Evolutionary conservation across 2,329 filamentous ascomycete species (phyloP), one percentile per base, ranked within the genome.

Genomic region (Seiridium unicorne): DNA sequence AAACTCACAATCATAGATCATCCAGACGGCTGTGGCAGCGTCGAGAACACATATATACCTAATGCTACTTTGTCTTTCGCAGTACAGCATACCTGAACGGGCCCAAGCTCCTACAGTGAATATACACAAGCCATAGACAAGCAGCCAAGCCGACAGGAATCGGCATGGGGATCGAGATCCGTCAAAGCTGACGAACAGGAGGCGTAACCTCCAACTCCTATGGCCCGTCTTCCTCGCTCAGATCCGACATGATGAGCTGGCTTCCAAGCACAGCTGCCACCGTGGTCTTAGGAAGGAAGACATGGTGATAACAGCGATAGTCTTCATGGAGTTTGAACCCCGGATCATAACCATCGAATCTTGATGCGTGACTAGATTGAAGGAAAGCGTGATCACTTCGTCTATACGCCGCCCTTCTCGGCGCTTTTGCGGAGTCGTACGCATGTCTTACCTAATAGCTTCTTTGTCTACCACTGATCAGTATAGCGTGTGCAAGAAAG

Each of bases 231-330:
- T 42, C 18, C 18, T 26, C 38, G 38, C 13, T 42, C 13, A 42
- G 7, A 7, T 42, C 7, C 7, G 38, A 42, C 38, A 42, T 42
- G 38, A 42, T 1, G 13, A 42, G 38, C 57, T 69, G 65, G n/a
- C 63, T 65, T 5, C 67, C 66, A 11, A 68, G 46, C 31, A 77
- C 65, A 0, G 69, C 67, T 8, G 75, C 72, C 7, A 77, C 73
- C 0, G 68, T 70, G 1, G 71, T 74, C 0, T 73, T 74, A 1
- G 75, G 75, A 0, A 77, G 53, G 61, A 77, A 77, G 7, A 77
- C 61, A 77, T 69, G 9, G 74, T 76, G 31, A 77, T 71, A 38
- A 68, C 68, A 3, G 75, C 70, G 32, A 77, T 74, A 5, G 74
- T 68, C 56, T 72, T 74, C 38, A 55, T 55, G 3, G 35, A 42